Base-by-base conservation (phyloP, 306 rosid species). In the Mimosa bimucronata region DNA sequence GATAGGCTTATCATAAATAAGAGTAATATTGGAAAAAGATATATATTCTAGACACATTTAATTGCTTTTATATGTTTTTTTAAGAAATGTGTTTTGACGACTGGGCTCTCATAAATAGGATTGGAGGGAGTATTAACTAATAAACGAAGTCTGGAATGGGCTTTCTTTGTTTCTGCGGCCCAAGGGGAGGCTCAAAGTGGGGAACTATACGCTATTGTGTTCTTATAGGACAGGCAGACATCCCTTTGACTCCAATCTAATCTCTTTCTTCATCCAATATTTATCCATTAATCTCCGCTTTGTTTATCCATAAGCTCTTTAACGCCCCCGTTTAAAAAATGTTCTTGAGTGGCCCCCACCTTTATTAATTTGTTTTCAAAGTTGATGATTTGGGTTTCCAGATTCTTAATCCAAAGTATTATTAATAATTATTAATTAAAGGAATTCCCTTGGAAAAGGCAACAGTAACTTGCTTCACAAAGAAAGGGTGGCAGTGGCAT, bases 191-290 rank as follows among this genome's bases (percentile, higher is more conserved):
- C 6, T 55, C 40, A 76, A 82, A 57, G 28, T 14, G 23, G 66
- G 50, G 37, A 25, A 62, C 21, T 48, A 30, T 74, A 0, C 26
- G n/a, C 61, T 71, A 79, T 25, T 82, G 52, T 69, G 77, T 74
- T 77, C 72, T 70, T 16, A 66, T 30, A 80, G 61, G 85, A 83
- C 82, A 86, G 62, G 34, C 62, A 78, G 75, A 81, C 83, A 83
- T 19, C 84, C 62, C 75, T 79, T 64, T 64, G 79, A 81, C 83
- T 84, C 80, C 57, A 62, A 67, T 78, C 77, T 73, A 80, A 84
- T 74, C 76, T 66, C 26, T 38, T 52, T 21, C 80, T 28, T 58
- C 46, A 81, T 66, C 29, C 50, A 31, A 30, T 11, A 30, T 73
- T 81, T 25, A 50, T 77, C 37, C 42, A 60, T 80, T 73, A 72